These are phyloP conservation scores for Cryptococcus sp. DNA, from an alignment of 1,284 basidiomycete species.

Conservation along the genomic window DNA sequence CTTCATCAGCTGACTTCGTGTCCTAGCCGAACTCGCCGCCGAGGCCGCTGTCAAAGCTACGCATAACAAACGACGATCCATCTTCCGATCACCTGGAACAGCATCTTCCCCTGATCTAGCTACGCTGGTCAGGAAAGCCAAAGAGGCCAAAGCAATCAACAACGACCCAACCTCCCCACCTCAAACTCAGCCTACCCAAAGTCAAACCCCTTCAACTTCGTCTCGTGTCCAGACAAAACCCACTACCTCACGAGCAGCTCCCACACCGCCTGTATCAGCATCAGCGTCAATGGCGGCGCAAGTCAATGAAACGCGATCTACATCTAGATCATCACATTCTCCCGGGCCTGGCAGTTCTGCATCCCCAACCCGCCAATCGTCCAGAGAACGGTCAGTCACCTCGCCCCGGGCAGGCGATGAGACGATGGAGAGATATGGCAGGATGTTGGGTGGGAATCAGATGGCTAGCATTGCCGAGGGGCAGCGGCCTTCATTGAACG, in stretches of 20 bases:
- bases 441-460: constrained; percentile 15
- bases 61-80: constrained; percentile 68
- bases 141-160: constrained; percentile 56
- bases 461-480: constrained; percentile 39
- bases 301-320: not conserved
- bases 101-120: constrained; percentile 85
- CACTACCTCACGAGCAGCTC: not conserved
- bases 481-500: constrained; percentile 4
- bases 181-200: not conserved
- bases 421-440: constrained; percentile 16
- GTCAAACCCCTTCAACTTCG: not conserved
- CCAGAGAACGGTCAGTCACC: constrained; percentile 11
- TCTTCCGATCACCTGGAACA: constrained; percentile 82
- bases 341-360: not conserved
- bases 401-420: constrained; percentile 13
- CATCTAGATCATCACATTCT: not conserved
- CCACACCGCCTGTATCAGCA: not conserved
- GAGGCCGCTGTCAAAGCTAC: constrained; percentile 21
- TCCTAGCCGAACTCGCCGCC: constrained; percentile 28
- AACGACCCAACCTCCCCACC: not conserved
- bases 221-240: not conserved
- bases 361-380: not conserved
- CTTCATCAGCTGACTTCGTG: not conserved
- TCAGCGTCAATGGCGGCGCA: too few species aligned
- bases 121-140: constrained; percentile 76